Conservation (phyloP, 208 protist species). For the Wallacemonas sp. region DNA sequence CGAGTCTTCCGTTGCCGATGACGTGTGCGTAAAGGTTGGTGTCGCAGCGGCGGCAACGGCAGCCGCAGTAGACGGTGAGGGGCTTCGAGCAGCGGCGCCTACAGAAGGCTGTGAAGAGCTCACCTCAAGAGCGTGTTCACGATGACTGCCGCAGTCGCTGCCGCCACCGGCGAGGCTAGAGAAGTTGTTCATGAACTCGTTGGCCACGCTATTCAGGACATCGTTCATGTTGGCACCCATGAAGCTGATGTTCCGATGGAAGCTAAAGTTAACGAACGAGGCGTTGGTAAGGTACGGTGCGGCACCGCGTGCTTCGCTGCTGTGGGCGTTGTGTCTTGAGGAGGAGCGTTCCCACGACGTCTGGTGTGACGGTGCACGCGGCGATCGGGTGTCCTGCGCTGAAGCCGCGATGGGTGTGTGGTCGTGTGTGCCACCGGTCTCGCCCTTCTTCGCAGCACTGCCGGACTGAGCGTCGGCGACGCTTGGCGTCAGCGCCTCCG, state of each 20-base stretch:
- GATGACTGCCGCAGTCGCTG: background rate
- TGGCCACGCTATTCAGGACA: constrained; percentile 51
- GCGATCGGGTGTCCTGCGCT: background rate
- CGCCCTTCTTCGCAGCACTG: no score
- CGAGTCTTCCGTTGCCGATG: no score
- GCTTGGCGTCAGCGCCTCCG: background rate
- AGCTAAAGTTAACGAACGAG: constrained; percentile 36
- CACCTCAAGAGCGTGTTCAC: no score
- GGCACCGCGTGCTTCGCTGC: background rate
- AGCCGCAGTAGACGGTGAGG: no score
- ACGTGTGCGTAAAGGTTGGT: no score
- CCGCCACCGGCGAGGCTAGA: background rate
- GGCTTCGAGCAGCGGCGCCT: background rate
- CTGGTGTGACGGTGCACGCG: background rate
- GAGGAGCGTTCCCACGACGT: constrained; percentile 3
- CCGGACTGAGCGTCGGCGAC: no score
- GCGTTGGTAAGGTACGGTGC: constrained; percentile 28
- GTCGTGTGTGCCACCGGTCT: no score
- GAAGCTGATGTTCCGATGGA: constrained; percentile 56
- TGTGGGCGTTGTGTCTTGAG: background rate
- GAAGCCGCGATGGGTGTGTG: background rate
- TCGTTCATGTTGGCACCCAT: constrained; percentile 47
- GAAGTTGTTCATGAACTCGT: constrained; percentile 49
- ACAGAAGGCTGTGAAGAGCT: no score
- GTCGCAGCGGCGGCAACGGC: background rate